Base-by-base conservation (phyloP, 805 yeast species). In the Zygoascus ofunaensis region DNA sequence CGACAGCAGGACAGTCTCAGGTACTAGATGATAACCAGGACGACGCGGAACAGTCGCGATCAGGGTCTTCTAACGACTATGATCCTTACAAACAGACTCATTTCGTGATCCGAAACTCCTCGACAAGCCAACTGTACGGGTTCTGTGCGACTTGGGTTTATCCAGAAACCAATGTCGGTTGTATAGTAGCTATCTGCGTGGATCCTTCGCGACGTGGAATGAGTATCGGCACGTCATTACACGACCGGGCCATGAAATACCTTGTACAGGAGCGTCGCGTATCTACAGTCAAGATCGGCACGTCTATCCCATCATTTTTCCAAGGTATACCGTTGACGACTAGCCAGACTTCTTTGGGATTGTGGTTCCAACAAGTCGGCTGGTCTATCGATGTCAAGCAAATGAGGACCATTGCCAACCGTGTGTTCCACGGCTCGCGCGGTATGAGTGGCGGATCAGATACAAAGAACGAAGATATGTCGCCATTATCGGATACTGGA, bases 81-180 rank as follows among this genome's bases (percentile, higher is more conserved):
- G 30, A 26, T 8, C 7, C 12, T 8, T 8, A 12, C 12, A 73
- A 69, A 43, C 69, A 65, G 45, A 73, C 50, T 12, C 62, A 74
- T 56, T 77, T 77, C 58, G 73, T 77, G 33, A 76, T 77, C 23
- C 61, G 80, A 44, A 77, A 78, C 57, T 71, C 80, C 5, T 66
- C 76, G 17, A 65, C 74, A 43, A 74, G 76, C 48, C 67, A 74
- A 15, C 50, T 76, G 8, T 76, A 75, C 52, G 83, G 82, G 3
- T 58, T 77, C 19, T 64, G 74, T 3, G 58, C 73, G 30, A 76
- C 80, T 2, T 76, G 81, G 79, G 69, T 69, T 3, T 66, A 68
- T 37, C 65, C 59, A 22, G 48, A 56, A 5, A 46, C 50, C 14
- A 51, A 53, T 18, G 54, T 58, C 3, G 82, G 82, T 1, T 60